Conservation (phyloP, 2,329 filamentous ascomycete species). For the Cercospora nicotianae region DNA sequence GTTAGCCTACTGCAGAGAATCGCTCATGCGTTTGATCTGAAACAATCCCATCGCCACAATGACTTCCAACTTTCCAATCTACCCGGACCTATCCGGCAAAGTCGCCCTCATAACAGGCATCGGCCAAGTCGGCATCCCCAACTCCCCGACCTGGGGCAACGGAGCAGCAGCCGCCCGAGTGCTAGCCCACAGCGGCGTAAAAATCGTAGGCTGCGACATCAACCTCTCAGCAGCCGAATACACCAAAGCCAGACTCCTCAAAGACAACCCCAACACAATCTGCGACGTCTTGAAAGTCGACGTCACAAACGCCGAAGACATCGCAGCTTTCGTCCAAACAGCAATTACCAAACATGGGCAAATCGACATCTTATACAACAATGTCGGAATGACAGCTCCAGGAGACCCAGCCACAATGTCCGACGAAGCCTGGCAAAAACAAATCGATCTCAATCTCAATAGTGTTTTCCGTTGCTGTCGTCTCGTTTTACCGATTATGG, state of each 20-base stretch:
- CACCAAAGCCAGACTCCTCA: constrained; percentile 39
- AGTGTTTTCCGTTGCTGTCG: constrained; percentile 56
- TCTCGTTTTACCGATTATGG: constrained; percentile 56
- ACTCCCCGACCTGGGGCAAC: constrained; percentile 51
- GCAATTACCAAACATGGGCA: constrained; percentile 46
- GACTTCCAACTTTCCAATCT: constrained; percentile 27
- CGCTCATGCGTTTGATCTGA: not conserved
- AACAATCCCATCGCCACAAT: not conserved
- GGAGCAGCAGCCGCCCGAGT: constrained; percentile 53
- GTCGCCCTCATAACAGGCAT: constrained; percentile 51
- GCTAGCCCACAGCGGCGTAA: constrained; percentile 51
- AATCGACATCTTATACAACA: constrained; percentile 55
- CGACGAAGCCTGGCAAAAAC: constrained; percentile 53
- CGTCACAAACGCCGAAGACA: constrained; percentile 55
- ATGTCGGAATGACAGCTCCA: constrained; percentile 47
- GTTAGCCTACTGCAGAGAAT: not conserved
- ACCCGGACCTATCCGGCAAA: constrained; percentile 44
- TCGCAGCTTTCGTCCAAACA: constrained; percentile 44
- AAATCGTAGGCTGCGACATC: constrained; percentile 45
- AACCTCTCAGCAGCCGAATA: constrained; percentile 31
- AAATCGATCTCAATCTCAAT: constrained; percentile 59
- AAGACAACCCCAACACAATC: constrained; percentile 41
- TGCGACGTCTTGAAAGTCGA: constrained; percentile 37
- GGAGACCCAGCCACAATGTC: constrained; percentile 51
- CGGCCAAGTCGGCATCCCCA: constrained; percentile 41